Base-by-base conservation (phyloP, 2,329 filamentous ascomycete genomes). In the Colletotrichum godetiae region DNA sequence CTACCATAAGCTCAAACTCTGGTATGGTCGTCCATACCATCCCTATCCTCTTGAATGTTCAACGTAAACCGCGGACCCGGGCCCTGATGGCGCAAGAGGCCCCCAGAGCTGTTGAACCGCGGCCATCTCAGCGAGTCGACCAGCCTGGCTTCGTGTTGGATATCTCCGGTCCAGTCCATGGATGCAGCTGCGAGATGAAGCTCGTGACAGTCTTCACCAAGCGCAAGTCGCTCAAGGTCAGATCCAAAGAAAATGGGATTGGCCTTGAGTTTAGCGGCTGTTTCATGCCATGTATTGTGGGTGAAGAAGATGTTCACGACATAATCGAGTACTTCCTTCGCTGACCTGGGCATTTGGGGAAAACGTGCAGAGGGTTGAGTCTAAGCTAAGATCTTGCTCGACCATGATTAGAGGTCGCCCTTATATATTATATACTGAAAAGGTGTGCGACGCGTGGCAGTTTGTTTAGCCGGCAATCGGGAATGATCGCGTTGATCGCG, bases 161-260 rank as follows among this genome's bases (percentile, higher is more conserved):
- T 2, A 42, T 65, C 52, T 37, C 52, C 13, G 7, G 0, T 7
- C 2, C 5, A 65, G 22, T 65, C 10, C 0, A 65, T 65, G 3
- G 33, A 65, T 37, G 29, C 4, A 65, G 24, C 52, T 65, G 15
- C 13, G 19, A 65, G 4, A n/a, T 65, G 5, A 65, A 65, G 52
- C 15, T 65, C 8, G 27, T 11, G 5, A 3, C 13, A 57, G 15
- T 22, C 5, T 57, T 65, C 10, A 65, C 33, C 8, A 65, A 29
- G 22, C 0, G 33, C 10, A 65, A 56, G 62, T 42, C 15, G 33
- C 33, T 65, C 27, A 6, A 56, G 33, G 33, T n/a, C 1, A 29
- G 24, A 65, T 12, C 10, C 1, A 29, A 65, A 65, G 52, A 65
- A 65, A 31, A 65, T 65, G 7, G 33, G 33, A 65, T 65, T 37